These are phyloP conservation scores for Aphanomyces invadans DNA, from an alignment of 352 stramenopile species.

Conservation along the genomic window DNA sequence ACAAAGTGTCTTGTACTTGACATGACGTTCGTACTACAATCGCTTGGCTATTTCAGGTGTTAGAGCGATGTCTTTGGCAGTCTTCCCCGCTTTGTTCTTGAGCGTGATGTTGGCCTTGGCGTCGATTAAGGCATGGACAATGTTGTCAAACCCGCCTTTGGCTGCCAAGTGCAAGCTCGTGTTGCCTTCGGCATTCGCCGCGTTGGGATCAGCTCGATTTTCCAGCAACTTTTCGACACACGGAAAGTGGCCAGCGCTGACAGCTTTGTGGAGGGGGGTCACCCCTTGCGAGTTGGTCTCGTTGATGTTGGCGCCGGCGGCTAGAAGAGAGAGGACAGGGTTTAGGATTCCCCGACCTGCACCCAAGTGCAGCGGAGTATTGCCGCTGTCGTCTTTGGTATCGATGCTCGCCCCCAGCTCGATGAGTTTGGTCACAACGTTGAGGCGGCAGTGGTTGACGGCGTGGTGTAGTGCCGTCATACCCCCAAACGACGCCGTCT, in stretches of 20 bases:
- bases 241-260: slow-evolving; percentile 65
- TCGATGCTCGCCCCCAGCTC: slow-evolving; percentile 70
- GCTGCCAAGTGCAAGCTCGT: slow-evolving; percentile 79
- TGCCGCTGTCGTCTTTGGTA: slow-evolving; percentile 74
- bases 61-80: slow-evolving; percentile 53
- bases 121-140: slow-evolving; percentile 63
- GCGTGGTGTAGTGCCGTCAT: slow-evolving; percentile 80
- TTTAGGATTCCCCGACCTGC: slow-evolving; percentile 79
- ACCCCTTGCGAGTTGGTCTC: slow-evolving; percentile 60
- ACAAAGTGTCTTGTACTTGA: no score
- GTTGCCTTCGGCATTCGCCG: slow-evolving; percentile 68
- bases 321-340: slow-evolving; percentile 64
- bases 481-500: slow-evolving; percentile 63
- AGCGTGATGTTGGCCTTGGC: slow-evolving; percentile 36
- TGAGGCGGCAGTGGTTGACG: slow-evolving; percentile 64
- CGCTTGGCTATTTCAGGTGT: slow-evolving; percentile 51
- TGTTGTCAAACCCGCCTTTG: slow-evolving; percentile 58
- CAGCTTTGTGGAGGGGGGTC: slow-evolving; percentile 82
- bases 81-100: slow-evolving; percentile 78
- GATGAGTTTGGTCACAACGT: slow-evolving; percentile 55
- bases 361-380: slow-evolving; percentile 79
- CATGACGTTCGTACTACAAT: neutral
- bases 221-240: slow-evolving; percentile 85
- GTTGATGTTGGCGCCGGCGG: slow-evolving; percentile 72
- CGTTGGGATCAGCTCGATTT: slow-evolving; percentile 57